phyloP scores from a whole-genome alignment of 192 early-diverging fungal species.

The Backusella westeae region DNA sequence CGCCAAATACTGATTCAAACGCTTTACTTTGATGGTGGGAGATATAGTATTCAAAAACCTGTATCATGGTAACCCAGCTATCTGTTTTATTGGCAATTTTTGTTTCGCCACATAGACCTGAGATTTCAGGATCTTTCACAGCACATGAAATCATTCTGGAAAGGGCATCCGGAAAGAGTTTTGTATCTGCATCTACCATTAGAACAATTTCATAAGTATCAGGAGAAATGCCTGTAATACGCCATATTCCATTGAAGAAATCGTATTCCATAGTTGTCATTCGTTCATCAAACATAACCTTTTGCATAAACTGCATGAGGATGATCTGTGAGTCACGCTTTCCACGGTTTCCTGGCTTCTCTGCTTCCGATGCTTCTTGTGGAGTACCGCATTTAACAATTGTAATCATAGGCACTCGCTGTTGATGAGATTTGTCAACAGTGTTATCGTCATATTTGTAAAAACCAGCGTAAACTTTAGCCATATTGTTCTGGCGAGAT shows the following conservation, averaged over 20 bases:
- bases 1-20: slow-evolving; percentile 83
- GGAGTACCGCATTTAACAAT: slow-evolving; percentile 58
- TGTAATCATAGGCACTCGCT: slow-evolving; percentile 69
- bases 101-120: slow-evolving; percentile 79
- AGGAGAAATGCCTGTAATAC: slow-evolving; percentile 65
- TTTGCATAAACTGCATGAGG: slow-evolving; percentile 93
- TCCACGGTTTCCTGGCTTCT: slow-evolving; percentile 87
- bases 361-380: slow-evolving; percentile 52
- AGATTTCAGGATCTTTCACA: slow-evolving; percentile 67
- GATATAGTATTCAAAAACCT: slow-evolving; percentile 88
- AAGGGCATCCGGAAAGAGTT: slow-evolving; percentile 71
- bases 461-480: slow-evolving; percentile 90
- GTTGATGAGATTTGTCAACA: slow-evolving; percentile 63
- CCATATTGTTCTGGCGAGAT: slow-evolving; percentile 87
- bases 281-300: slow-evolving; percentile 85
- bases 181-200: slow-evolving; percentile 86
- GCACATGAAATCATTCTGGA: slow-evolving; percentile 66
- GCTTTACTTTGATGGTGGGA: slow-evolving; percentile 80
- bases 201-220: slow-evolving; percentile 76
- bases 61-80: slow-evolving; percentile 77
- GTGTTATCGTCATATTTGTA: slow-evolving; percentile 76
- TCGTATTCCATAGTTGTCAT: slow-evolving; percentile 85
- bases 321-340: slow-evolving; percentile 98
- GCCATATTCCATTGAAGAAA: slow-evolving; percentile 73
- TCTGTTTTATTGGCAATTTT: slow-evolving; percentile 82